These are phyloP conservation scores for Lanzia echinophila DNA, from an alignment of 2,329 filamentous ascomycete genomes.

Conservation along the genomic window DNA sequence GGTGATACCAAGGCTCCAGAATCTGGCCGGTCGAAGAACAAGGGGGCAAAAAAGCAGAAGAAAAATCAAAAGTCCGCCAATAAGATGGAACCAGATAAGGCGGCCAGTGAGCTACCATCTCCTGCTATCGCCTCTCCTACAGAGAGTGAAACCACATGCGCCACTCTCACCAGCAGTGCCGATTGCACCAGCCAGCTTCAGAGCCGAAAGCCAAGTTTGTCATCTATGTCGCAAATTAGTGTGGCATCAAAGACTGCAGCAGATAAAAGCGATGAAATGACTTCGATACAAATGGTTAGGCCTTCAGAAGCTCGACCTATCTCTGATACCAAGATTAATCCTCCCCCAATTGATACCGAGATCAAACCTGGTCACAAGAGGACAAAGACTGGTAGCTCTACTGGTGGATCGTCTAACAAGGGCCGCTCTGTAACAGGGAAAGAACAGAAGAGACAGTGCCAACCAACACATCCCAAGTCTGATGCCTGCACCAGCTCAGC, in stretches of 20 bases:
- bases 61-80: constrained; percentile 5
- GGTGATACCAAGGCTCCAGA: not conserved
- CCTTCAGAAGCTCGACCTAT: not conserved
- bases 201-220: constrained; percentile 13
- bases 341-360: not conserved
- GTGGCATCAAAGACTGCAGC: not conserved
- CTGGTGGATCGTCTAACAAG: not conserved
- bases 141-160: not conserved
- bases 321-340: not conserved
- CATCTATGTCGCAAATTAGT: not conserved
- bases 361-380: not conserved
- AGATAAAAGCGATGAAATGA: not conserved
- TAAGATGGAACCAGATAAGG: not conserved
- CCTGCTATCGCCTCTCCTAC: not conserved
- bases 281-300: not conserved
- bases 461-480: constrained; percentile 7
- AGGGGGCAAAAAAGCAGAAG: constrained; percentile 3
- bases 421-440: not conserved
- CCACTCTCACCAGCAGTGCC: constrained; percentile 2
- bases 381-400: not conserved
- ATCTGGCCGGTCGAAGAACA: not conserved
- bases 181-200: constrained; percentile 11
- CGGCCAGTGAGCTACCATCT: not conserved
- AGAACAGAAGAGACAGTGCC: constrained; percentile 1
- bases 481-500: not conserved